Conservation (phyloP, 2,329 filamentous ascomycete genomes). For the Fusarium sp. region DNA sequence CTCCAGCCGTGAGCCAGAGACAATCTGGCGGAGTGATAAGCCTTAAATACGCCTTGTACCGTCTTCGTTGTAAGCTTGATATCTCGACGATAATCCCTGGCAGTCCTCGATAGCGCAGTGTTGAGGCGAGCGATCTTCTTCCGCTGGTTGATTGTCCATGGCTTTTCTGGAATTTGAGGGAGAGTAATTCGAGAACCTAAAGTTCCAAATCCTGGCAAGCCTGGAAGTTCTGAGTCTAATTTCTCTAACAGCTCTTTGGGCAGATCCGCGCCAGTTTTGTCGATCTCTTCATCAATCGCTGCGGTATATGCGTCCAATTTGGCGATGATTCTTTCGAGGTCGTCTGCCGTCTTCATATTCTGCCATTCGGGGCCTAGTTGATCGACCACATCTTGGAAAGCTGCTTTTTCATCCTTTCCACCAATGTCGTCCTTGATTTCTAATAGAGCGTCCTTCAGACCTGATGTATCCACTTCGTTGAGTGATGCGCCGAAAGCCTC, state of each 20-base stretch:
- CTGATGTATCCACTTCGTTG: constrained; percentile 52
- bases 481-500: constrained; percentile 58
- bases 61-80: constrained; percentile 51
- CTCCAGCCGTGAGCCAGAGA: constrained; percentile 61
- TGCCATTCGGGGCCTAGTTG: constrained; percentile 51
- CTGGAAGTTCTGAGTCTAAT: constrained; percentile 48
- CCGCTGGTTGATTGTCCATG: constrained; percentile 55
- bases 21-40: constrained; percentile 61
- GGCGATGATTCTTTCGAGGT: constrained; percentile 53
- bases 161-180: constrained; percentile 54
- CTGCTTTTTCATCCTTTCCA: constrained; percentile 50
- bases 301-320: constrained; percentile 53
- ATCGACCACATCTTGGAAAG: constrained; percentile 53
- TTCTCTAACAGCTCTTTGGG: constrained; percentile 52
- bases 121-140: constrained; percentile 56
- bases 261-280: constrained; percentile 48
- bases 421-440: constrained; percentile 56
- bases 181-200: constrained; percentile 40
- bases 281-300: constrained; percentile 53
- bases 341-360: constrained; percentile 49
- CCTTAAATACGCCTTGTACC: constrained; percentile 60
- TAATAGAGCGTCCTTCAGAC: constrained; percentile 53
- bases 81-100: constrained; percentile 47
- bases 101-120: constrained; percentile 45
- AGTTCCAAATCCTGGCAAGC: constrained; percentile 44